Evolutionary conservation across 176 grass and related monocot species (phyloP), one percentile per base, ranked within the genome.

Genomic region (Elymus sibiricus): DNA sequence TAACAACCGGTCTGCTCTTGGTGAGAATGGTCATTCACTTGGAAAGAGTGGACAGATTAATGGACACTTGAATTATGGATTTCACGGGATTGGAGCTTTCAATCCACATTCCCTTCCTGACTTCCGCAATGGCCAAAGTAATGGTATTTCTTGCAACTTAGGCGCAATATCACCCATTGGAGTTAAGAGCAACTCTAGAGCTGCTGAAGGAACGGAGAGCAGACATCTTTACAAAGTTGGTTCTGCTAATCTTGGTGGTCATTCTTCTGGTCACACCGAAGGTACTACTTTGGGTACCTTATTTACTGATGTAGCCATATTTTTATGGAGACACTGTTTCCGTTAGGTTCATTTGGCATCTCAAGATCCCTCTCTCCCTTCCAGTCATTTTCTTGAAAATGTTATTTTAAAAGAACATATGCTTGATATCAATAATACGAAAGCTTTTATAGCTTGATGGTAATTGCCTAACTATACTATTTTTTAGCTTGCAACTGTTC

Each of bases 31-130:
- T 73, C 79, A 92, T 77, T 92, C 93, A 65, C 44, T 93, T 55
- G 83, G 88, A 76, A 90, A 88, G 86, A 88, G 85, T 34, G 69
- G 69, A 2, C 68, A 68, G 86, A 88, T 89, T 81, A 89, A 89
- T 34, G 69, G 69, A 1, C 68, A 68, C 42, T 74, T 78, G 82
- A 92, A 90, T 83, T 92, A 85, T 55, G 91, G 87, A 70, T 82
- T 92, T 81, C 89, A 93, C 84, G 87, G 86, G 47, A 49, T 85
- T 22, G 46, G 51, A 78, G 71, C 79, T 79, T 92, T 90, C 68
- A 90, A 94, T 84, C 90, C 93, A 78, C 80, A 95, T 79, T 95
- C 95, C 78, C 91, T 95, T 21, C 91, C 95, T 46, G 95, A 95
- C 2, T 89, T 85, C 60, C 84, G 85, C 46, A 87, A 92, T 27